A percentile compares a stretch with the other conserved stretches of the same genome.
Evolutionary conservation across 2,329 filamentous ascomycete genomes (phyloP).

Genomic region (Colletotrichum filicis): DNA sequence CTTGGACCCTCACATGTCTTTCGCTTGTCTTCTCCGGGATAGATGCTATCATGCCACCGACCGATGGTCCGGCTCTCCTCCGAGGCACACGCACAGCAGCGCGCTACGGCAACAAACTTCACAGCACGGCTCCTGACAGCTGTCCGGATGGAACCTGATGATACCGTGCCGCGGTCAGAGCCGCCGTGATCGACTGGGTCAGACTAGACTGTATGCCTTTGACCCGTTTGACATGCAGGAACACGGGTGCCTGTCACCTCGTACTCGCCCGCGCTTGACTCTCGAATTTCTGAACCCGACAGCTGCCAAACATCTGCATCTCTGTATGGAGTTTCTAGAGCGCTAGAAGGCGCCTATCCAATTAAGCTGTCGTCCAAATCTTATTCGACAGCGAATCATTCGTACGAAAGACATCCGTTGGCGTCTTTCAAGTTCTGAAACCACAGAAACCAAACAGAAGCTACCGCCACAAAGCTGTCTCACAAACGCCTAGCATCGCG

Average conservation of each 20-base stretch:
- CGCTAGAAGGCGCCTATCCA: not conserved
- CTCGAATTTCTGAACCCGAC: not conserved
- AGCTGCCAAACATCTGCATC: not conserved
- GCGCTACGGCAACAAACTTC: not conserved
- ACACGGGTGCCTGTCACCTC: not conserved
- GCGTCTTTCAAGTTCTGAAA: not conserved
- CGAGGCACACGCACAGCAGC: not conserved
- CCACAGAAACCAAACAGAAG: not conserved
- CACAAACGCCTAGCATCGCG: not conserved
- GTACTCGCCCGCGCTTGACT: not conserved
- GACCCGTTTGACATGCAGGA: constrained; percentile 17
- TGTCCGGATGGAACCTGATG: constrained; percentile 10
- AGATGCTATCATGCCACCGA: not conserved
- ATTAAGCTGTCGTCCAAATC: not conserved
- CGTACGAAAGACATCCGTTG: not conserved
- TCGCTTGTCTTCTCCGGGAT: not conserved
- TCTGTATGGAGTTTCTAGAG: not conserved
- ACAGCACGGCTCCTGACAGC: not conserved
- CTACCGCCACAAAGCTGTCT: not conserved
- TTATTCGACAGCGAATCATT: not conserved
- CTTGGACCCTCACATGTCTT: constrained; percentile 24
- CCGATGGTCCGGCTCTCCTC: not conserved
- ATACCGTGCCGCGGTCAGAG: constrained; percentile 1
- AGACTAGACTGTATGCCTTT: constrained; percentile 12
- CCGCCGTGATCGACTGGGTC: constrained; percentile 20